Base-by-base conservation (phyloP, 768 basidiomycete species). In the Xanthoconium stramineum region DNA sequence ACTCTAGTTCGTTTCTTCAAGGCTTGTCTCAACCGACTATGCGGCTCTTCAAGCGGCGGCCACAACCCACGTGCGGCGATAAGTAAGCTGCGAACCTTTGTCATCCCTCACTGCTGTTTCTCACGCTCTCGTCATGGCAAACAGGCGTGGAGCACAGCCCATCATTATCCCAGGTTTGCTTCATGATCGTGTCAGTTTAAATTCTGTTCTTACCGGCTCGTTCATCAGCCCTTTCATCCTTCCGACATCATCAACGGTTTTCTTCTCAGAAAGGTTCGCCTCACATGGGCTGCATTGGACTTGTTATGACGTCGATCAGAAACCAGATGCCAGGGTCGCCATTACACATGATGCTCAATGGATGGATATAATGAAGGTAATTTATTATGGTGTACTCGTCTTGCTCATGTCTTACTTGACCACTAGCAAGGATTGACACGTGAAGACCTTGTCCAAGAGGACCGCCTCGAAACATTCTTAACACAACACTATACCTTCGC, bases 171-270 rank as follows among this genome's bases (percentile, higher is more conserved):
- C 43, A 53, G n/a, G 52, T 53, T 46, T 29, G n/a, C 24, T 36
- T 10, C 35, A 2, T n/a, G 33, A n/a, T 52, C 13, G 32, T 5
- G 8, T 43, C 14, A 24, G 19, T 35, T 17, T 24, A 32, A 15
- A 33, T 43, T 17, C 32, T 15, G 28, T 24, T 24, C 24, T 19
- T 17, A n/a, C 42, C 11, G 35, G 36, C 33, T 14, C 24, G n/a
- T 29, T 24, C 29, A 53, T 24, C 36, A 53, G 52, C 52, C 52
- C 5, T 53, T 53, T 38, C 52, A 53, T 37, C 52, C 44, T 14
- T 29, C 44, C 28, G 44, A 53, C 19, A 5, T 17, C 5, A 53
- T 53, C 44, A 53, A 53, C 13, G 44, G n/a, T 14, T 37, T 30
- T 3, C 44, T 53, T 6, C 44, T 53, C 20, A 45, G 14, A 28